These are phyloP conservation scores for Malus sylvestris DNA, from an alignment of 306 rosid genomes.

Conservation along the genomic window DNA sequence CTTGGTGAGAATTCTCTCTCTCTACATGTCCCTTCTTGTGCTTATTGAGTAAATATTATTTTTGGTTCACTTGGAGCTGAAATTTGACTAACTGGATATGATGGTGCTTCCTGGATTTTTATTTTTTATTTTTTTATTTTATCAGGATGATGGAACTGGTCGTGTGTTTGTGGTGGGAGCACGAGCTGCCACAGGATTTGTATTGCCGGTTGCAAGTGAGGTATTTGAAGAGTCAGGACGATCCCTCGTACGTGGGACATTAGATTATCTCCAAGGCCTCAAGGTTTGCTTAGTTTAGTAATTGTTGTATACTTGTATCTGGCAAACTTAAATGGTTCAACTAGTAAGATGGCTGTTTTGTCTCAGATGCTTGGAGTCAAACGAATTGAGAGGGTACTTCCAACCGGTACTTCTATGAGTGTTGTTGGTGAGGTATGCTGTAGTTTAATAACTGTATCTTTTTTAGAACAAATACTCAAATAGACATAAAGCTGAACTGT, in stretches of 20 bases:
- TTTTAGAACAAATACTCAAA: neutral
- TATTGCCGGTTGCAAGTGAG: constrained; percentile 79
- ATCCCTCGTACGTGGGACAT: constrained; percentile 92
- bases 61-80: neutral
- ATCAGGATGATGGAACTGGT: constrained; percentile 82
- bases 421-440: constrained; percentile 93
- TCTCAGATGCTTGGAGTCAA: constrained; percentile 94
- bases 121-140: neutral
- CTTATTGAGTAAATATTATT: neutral
- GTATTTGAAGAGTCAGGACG: constrained; percentile 95
- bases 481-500: neutral
- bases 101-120: neutral
- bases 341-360: constrained; percentile 14
- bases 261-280: constrained; percentile 98
- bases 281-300: constrained; percentile 46
- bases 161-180: constrained; percentile 88
- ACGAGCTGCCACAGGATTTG: constrained; percentile 79
- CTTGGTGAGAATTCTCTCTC: constrained; percentile 50
- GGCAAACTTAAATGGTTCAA: neutral
- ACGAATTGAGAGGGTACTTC: constrained; percentile 89
- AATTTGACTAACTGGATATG: neutral
- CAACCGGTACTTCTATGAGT: constrained; percentile 89
- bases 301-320: neutral
- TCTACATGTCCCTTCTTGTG: neutral
- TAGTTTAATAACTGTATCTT: neutral